Conservation (phyloP, 2,329 filamentous ascomycete species). For the Endocalyx cinctus region DNA sequence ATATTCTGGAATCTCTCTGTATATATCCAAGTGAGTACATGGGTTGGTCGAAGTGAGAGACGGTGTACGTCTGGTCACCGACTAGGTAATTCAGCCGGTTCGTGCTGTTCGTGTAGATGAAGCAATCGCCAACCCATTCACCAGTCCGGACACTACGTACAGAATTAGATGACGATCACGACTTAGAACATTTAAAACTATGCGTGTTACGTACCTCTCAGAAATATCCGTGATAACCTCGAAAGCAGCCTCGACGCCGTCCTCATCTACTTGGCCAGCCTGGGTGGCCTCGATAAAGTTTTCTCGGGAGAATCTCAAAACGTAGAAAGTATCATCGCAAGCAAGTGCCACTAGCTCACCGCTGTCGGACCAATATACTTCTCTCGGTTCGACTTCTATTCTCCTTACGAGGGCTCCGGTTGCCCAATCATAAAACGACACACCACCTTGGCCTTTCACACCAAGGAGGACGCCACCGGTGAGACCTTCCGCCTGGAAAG, state of each 20-base stretch:
- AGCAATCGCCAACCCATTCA: conserved; percentile 97
- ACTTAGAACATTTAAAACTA: not conserved
- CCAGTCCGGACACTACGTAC: conserved; percentile 73
- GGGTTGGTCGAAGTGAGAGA: conserved; percentile 92
- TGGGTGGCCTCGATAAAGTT: conserved; percentile 81
- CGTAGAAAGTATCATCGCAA: conserved; percentile 93
- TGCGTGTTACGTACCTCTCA: conserved; percentile 59
- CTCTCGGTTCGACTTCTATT: conserved; percentile 73
- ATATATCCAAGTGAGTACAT: conserved; percentile 97
- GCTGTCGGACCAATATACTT: conserved; percentile 95
- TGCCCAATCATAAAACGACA: conserved; percentile 96
- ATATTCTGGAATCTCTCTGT: conserved; percentile 89
- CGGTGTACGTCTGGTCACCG: conserved; percentile 94
- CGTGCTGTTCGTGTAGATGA: conserved; percentile 96
- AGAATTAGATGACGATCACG: conserved; percentile 19
- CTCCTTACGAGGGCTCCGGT: conserved; percentile 82
- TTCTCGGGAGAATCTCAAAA: conserved; percentile 86
- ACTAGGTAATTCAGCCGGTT: conserved; percentile 98
- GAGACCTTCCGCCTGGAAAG: conserved; percentile 89
- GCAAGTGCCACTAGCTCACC: conserved; percentile 90
- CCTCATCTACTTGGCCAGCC: conserved; percentile 75
- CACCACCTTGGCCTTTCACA: conserved; percentile 89
- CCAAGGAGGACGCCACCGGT: conserved; percentile 86
- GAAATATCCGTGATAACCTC: conserved; percentile 95
- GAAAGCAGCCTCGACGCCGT: conserved; percentile 93